A percentile compares a stretch with the other conserved stretches of the same genome.
Evolutionary conservation across 768 basidiomycete genomes (phyloP).

Genomic region (Daedalea quercina): DNA sequence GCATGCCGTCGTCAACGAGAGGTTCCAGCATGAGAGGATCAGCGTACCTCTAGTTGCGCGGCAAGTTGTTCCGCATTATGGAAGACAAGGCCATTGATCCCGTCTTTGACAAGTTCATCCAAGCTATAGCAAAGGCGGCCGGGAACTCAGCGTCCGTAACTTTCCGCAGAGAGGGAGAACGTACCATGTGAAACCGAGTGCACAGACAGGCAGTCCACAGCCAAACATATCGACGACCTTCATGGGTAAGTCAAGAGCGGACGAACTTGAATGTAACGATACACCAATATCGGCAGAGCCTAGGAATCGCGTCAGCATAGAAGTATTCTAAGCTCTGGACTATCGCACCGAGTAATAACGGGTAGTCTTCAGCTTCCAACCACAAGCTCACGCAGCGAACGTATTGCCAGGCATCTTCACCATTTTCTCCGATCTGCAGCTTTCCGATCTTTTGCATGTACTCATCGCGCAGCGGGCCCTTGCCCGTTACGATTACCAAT

Average conservation of each 20-base stretch:
- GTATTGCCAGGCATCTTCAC: slow-evolving; percentile 49
- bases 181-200: slow-evolving; percentile 83
- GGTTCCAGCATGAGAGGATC: background rate
- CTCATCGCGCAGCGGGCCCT: slow-evolving; percentile 65
- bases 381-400: slow-evolving; percentile 80
- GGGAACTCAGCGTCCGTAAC: too few species aligned
- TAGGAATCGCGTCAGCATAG: slow-evolving; percentile 20
- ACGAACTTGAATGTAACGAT: slow-evolving; percentile 86
- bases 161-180: too few species aligned
- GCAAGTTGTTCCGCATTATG: slow-evolving; percentile 59
- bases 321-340: background rate
- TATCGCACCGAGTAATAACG: slow-evolving; percentile 63
- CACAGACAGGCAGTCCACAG: slow-evolving; percentile 89
- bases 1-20: background rate
- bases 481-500: slow-evolving; percentile 84
- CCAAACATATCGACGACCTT: slow-evolving; percentile 99
- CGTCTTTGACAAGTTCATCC: slow-evolving; percentile 78
- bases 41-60: slow-evolving; percentile 58
- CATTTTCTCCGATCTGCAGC: slow-evolving; percentile 39
- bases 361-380: slow-evolving; percentile 89
- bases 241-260: slow-evolving; percentile 92
- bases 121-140: slow-evolving; percentile 60
- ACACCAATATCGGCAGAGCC: slow-evolving; percentile 91
- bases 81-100: slow-evolving; percentile 82
- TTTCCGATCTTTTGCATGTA: slow-evolving; percentile 69